Evolutionary conservation across 345 rosid species (phyloP).

Genomic region (Brassica carinata): DNA sequence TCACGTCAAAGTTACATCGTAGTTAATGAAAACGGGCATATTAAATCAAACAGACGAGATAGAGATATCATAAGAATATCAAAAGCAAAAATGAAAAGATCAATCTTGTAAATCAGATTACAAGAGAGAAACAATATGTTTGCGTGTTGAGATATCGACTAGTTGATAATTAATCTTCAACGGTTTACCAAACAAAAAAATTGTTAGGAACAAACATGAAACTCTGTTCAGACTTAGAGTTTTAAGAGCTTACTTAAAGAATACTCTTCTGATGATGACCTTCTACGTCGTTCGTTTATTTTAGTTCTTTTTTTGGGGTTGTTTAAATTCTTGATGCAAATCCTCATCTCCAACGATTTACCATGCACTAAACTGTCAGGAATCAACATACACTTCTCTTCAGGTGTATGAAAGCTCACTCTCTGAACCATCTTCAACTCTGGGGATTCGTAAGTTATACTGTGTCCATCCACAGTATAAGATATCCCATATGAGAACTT

Average conservation of each 20-base stretch:
- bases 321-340: neutral
- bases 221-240: neutral
- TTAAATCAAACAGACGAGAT: neutral
- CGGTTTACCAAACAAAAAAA: neutral
- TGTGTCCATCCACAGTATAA: neutral
- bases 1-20: neutral
- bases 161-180: neutral
- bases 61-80: neutral
- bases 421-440: neutral
- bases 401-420: neutral
- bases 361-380: neutral
- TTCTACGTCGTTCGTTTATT: neutral
- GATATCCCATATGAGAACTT: constrained; percentile 3
- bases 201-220: neutral
- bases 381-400: neutral
- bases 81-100: neutral
- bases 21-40: neutral
- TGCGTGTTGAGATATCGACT: neutral
- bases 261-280: neutral
- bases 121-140: neutral
- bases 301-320: neutral
- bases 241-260: neutral
- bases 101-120: neutral
- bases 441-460: neutral
- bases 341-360: neutral